These are phyloP conservation scores for Lipomyces sp. DNA, from an alignment of 805 yeast species.

Conservation along the genomic window DNA sequence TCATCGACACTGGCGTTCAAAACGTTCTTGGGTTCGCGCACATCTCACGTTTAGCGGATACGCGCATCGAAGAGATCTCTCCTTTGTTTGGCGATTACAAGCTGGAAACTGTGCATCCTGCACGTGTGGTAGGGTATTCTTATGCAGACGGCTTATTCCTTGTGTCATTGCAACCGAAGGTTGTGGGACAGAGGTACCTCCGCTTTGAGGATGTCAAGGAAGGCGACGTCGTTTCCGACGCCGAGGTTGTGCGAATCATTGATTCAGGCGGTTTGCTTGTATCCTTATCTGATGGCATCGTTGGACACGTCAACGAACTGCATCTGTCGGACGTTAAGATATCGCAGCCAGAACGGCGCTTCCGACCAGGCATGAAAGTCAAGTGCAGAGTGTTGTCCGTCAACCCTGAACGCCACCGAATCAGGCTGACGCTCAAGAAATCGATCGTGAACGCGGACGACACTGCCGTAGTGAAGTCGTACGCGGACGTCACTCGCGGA, in stretches of 20 bases:
- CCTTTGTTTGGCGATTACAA: conserved; percentile 42
- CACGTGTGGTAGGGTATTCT: conserved; percentile 74
- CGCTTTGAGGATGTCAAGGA: conserved; percentile 68
- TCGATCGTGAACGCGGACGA: conserved; percentile 59
- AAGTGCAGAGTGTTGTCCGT: conserved; percentile 66
- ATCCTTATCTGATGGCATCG: conserved; percentile 57
- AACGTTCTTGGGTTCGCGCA: conserved; percentile 70
- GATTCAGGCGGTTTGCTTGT: conserved; percentile 67
- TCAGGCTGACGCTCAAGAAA: conserved; percentile 74
- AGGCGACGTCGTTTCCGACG: conserved; percentile 61
- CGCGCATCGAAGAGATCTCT: conserved; percentile 38
- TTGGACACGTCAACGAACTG: conserved; percentile 67
- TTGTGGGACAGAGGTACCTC: conserved; percentile 63
- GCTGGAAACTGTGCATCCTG: conserved; percentile 64
- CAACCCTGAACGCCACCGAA: conserved; percentile 45
- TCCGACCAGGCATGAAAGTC: conserved; percentile 77
- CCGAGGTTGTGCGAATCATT: conserved; percentile 53
- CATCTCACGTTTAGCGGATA: conserved; percentile 56
- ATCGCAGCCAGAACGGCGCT: conserved; percentile 87
- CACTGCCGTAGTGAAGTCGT: conserved; percentile 39
- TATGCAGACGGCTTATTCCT: conserved; percentile 61
- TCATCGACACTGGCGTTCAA: conserved; percentile 49
- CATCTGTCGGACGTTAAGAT: conserved; percentile 84
- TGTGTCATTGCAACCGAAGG: conserved; percentile 64
- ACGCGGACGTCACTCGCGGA: conserved; percentile 56